These are phyloP conservation scores for Eucalyptus albens DNA, from an alignment of 345 rosid genomes.

Conservation along the genomic window DNA sequence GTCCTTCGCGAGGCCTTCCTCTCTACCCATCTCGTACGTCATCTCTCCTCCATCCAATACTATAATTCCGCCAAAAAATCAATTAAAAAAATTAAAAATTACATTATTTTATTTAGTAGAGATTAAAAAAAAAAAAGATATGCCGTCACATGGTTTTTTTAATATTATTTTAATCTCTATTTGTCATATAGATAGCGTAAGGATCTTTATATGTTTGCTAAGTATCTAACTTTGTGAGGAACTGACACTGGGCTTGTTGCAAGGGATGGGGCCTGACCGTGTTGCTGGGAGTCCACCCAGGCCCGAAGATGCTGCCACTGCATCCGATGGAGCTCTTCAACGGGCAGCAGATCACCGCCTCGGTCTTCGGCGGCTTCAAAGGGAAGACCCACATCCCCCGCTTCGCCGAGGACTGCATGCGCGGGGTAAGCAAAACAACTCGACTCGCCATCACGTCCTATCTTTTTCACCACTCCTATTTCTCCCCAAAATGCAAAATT, in stretches of 20 bases:
- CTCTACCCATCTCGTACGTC: constrained; percentile 27
- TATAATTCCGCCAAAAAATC: too few species aligned
- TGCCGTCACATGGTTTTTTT: fast-evolving
- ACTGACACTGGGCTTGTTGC: not conserved
- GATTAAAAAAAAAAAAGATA: too few species aligned
- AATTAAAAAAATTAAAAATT: too few species aligned
- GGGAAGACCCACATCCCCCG: not conserved
- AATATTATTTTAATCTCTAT: not conserved
- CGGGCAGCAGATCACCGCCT: constrained; percentile 1
- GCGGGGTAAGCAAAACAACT: not conserved
- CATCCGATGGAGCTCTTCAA: constrained; percentile 39
- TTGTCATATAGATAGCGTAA: not conserved
- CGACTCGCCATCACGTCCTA: fast-evolving
- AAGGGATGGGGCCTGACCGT: constrained; percentile 11
- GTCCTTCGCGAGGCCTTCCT: constrained; percentile 62
- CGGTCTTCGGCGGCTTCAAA: not conserved
- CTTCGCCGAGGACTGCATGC: constrained; percentile 13
- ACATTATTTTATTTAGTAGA: too few species aligned
- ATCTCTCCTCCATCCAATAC: not conserved
- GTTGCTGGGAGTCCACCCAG: not conserved
- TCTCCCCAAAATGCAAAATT: too few species aligned
- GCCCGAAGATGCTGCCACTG: not conserved
- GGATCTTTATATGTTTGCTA: not conserved
- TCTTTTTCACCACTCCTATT: not conserved
- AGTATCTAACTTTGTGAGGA: not conserved